Conservation (phyloP, 352 stramenopile species). For the Phytophthora aleatoria region DNA sequence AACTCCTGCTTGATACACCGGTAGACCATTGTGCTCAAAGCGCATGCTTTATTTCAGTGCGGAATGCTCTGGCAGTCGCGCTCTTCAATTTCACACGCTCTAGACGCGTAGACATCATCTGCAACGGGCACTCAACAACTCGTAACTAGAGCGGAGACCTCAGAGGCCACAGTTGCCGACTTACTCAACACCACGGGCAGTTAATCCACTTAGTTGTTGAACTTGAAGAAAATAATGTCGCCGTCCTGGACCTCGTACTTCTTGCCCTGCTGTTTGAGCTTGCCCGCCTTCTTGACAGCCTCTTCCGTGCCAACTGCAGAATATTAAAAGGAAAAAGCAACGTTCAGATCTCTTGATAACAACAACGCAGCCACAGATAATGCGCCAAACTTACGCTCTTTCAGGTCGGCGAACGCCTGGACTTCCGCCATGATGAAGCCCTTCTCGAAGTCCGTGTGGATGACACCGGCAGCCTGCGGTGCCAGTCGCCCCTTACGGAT, state of each 20-base stretch:
- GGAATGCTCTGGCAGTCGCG: slow-evolving; percentile 18
- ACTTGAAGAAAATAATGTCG: slow-evolving; percentile 93
- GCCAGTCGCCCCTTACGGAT: slow-evolving; percentile 97
- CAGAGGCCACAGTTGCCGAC: slow-evolving; percentile 6
- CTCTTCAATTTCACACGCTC: slow-evolving; percentile 26
- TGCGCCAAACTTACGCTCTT: slow-evolving; percentile 76
- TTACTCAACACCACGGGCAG: slow-evolving; percentile 26
- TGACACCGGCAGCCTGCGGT: slow-evolving; percentile 98
- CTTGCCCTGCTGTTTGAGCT: slow-evolving; percentile 91
- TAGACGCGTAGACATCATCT: slow-evolving; percentile 58
- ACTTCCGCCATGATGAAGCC: slow-evolving; percentile 98
- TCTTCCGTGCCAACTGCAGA: slow-evolving; percentile 79
- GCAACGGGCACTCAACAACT: slow-evolving; percentile 95
- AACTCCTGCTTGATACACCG: slow-evolving; percentile 7
- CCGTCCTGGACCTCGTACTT: slow-evolving; percentile 91
- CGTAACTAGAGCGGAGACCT: slow-evolving; percentile 43
- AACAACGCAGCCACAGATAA: not conserved
- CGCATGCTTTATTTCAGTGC: slow-evolving; percentile 43
- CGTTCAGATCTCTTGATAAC: slow-evolving; percentile 9
- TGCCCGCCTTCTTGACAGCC: slow-evolving; percentile 89
- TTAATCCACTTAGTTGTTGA: slow-evolving; percentile 85
- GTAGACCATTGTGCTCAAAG: slow-evolving; percentile 31
- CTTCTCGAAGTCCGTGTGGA: slow-evolving; percentile 99
- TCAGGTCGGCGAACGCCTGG: slow-evolving; percentile 87
- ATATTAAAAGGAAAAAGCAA: slow-evolving; percentile 5